Conservation (phyloP, 805 yeast species). For the Ogataea nonfermentans region DNA sequence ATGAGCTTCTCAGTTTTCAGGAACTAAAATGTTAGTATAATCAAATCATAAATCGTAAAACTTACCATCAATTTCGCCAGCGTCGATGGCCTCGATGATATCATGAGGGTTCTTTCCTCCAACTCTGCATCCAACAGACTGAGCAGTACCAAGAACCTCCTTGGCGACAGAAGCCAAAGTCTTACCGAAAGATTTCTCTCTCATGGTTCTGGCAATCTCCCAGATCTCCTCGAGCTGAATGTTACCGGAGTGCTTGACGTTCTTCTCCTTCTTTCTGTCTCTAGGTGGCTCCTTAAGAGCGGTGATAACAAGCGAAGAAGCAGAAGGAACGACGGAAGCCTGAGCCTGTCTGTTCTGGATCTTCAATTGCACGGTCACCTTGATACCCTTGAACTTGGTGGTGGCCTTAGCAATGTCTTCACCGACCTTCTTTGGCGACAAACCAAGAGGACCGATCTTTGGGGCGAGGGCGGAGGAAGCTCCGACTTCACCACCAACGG, state of each 20-base stretch:
- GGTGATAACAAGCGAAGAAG: conserved; percentile 97
- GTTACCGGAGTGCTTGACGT: conserved; percentile 99
- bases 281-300: conserved; percentile 99
- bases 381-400: conserved; percentile 97
- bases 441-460: conserved; percentile 99
- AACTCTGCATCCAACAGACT: conserved; percentile 99
- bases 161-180: conserved; percentile 93
- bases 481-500: conserved; percentile 99
- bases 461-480: conserved; percentile 99
- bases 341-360: conserved; percentile 99
- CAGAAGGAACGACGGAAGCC: conserved; percentile 98
- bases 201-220: conserved; percentile 97
- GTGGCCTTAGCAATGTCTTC: conserved; percentile 99
- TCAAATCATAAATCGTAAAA: conserved; percentile 23
- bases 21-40: conserved; percentile 39
- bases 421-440: conserved; percentile 99
- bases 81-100: conserved; percentile 96
- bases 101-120: conserved; percentile 99
- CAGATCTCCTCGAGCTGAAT: conserved; percentile 93
- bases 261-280: conserved; percentile 99
- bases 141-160: conserved; percentile 99
- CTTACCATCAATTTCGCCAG: conserved; percentile 88
- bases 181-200: conserved; percentile 97
- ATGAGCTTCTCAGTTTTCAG: conserved; percentile 59
- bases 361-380: conserved; percentile 97